Evolutionary conservation across 768 basidiomycete species (phyloP).

Genomic region (Suillus luteus): DNA sequence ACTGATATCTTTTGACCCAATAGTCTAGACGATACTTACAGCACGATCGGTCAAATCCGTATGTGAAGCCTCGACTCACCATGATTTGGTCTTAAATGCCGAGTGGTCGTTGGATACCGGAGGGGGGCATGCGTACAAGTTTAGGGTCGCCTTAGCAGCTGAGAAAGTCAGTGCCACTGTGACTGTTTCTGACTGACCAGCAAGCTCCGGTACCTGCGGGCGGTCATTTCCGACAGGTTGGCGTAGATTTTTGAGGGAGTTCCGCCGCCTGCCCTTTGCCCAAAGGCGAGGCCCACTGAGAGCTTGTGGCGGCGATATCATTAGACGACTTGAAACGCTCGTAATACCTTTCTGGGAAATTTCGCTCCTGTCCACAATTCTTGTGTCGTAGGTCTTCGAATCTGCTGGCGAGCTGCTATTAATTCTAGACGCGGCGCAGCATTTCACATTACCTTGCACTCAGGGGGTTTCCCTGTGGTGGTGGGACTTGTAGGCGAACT

Average conservation of each 20-base stretch:
- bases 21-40: not conserved
- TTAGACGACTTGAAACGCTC: not conserved
- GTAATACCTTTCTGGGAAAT: not conserved
- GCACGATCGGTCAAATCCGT: not conserved
- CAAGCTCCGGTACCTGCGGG: not conserved
- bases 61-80: not conserved
- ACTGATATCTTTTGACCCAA: not conserved
- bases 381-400: not conserved
- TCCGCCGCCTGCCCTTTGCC: not conserved
- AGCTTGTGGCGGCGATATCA: not conserved
- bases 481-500: not conserved
- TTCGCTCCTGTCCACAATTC: not conserved
- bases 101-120: not conserved
- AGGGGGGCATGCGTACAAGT: not conserved
- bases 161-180: not conserved
- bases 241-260: not conserved
- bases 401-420: not conserved
- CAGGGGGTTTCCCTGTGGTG: slow-evolving; percentile 2
- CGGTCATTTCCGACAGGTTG: not conserved
- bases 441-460: slow-evolving; percentile 4
- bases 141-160: not conserved
- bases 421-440: not conserved
- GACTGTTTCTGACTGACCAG: not conserved
- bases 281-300: not conserved
- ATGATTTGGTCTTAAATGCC: slow-evolving; percentile 1